These are phyloP conservation scores for Cylindrotheca closterium DNA, from an alignment of 108 stramenopile species.

Conservation along the genomic window DNA sequence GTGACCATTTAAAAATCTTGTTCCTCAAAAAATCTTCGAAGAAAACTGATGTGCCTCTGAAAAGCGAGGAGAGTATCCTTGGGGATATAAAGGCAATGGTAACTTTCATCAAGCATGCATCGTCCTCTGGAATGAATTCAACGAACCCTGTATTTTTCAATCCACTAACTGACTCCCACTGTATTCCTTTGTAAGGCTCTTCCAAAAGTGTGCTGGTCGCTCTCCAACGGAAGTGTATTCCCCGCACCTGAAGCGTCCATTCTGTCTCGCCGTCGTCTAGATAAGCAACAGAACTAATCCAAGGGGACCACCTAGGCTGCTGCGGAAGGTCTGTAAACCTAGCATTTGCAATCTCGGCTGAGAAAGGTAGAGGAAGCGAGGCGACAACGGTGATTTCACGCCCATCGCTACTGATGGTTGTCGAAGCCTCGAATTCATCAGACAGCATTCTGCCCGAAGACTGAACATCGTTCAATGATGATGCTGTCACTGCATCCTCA, in stretches of 20 bases:
- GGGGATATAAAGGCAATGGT: conserved; percentile 75
- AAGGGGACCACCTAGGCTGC: conserved; percentile 85
- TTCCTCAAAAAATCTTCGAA: conserved; percentile 83
- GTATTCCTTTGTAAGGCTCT: conserved; percentile 63
- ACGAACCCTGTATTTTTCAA: conserved; percentile 59
- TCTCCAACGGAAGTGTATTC: conserved; percentile 71
- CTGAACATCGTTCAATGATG: neutral
- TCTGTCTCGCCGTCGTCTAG: conserved; percentile 69
- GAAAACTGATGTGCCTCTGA: conserved; percentile 59
- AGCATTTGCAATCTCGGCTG: conserved; percentile 70
- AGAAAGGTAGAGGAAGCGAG: conserved; percentile 79
- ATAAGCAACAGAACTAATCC: conserved; percentile 83
- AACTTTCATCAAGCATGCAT: conserved; percentile 70
- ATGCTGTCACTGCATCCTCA: neutral
- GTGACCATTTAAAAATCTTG: conserved; percentile 82
- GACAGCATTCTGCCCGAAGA: conserved; percentile 1
- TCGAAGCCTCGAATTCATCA: conserved; percentile 46
- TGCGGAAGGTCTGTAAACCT: conserved; percentile 86
- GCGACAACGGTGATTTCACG: conserved; percentile 71
- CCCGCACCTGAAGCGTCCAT: conserved; percentile 81
- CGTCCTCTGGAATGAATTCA: conserved; percentile 24
- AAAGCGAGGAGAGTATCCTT: conserved; percentile 61
- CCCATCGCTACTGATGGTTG: conserved; percentile 45
- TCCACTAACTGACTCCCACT: conserved; percentile 77
- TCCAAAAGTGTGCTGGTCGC: conserved; percentile 59